A percentile compares a stretch with the other conserved stretches of the same genome.
Evolutionary conservation across 306 rosid species (phyloP).

Genomic region (Lathyrus oleraceus): DNA sequence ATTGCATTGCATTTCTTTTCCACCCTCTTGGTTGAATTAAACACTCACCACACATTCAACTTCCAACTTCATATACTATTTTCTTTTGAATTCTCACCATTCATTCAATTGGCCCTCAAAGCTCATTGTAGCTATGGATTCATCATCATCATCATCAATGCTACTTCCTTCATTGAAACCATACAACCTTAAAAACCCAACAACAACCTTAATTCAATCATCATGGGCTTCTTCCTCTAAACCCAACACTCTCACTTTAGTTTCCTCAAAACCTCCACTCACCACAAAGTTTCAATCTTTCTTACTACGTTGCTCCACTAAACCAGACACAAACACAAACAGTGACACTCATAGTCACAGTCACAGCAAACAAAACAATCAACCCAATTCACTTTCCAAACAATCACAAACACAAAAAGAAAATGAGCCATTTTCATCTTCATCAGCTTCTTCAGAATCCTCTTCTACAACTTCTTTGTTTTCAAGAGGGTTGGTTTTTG

Average conservation of each 20-base stretch:
- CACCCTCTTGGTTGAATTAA: slow-evolving; percentile 18
- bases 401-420: slow-evolving; percentile 24
- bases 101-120: slow-evolving; percentile 17
- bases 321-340: slow-evolving; percentile 55
- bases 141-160: slow-evolving; percentile 38
- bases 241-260: slow-evolving; percentile 30
- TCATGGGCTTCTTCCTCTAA: slow-evolving; percentile 44
- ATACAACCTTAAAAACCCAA: slow-evolving; percentile 36
- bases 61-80: slow-evolving; percentile 11
- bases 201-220: slow-evolving; percentile 41
- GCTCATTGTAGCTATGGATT: slow-evolving; percentile 47
- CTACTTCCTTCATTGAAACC: slow-evolving; percentile 48
- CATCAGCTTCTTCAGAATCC: slow-evolving; percentile 9
- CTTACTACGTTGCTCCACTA: slow-evolving; percentile 58
- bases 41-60: slow-evolving; percentile 4
- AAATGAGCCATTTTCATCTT: slow-evolving; percentile 37
- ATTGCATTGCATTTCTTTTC: slow-evolving; percentile 13
- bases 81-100: background rate
- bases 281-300: slow-evolving; percentile 39
- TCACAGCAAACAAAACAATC: slow-evolving; percentile 36
- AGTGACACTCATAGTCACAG: slow-evolving; percentile 46
- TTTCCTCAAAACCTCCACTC: slow-evolving; percentile 29
- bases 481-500: slow-evolving; percentile 64
- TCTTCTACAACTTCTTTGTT: slow-evolving; percentile 22
- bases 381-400: slow-evolving; percentile 36